Evolutionary conservation across 148 eudicot genomes (phyloP).

Genomic region (Dianthus caryophyllus): DNA sequence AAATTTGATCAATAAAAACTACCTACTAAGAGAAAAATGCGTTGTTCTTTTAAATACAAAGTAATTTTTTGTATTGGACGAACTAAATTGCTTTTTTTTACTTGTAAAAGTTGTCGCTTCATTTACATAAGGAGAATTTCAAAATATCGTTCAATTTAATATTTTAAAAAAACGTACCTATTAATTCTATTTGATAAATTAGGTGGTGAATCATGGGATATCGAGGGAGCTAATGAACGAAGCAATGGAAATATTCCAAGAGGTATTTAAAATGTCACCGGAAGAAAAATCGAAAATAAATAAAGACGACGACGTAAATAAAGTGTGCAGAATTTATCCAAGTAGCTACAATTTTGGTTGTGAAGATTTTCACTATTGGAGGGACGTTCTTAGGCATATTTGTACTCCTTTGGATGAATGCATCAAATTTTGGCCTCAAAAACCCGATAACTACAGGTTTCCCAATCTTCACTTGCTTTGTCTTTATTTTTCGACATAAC

Average conservation of each 20-base stretch:
- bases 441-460: constrained; percentile 20
- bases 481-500: not conserved
- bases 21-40: too few relatives aligned
- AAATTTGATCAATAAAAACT: too few relatives aligned
- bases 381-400: constrained; percentile 21
- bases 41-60: too few relatives aligned
- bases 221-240: not conserved
- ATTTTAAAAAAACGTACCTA: too few relatives aligned
- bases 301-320: constrained; percentile 7
- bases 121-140: too few relatives aligned
- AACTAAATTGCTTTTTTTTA: too few relatives aligned
- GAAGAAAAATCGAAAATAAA: constrained; percentile 22
- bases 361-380: constrained; percentile 24
- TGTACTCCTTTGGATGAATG: constrained; percentile 22
- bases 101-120: too few relatives aligned
- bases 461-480: not conserved
- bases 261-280: constrained; percentile 10
- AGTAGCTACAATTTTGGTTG: constrained; percentile 18
- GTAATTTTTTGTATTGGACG: too few relatives aligned
- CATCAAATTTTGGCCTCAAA: constrained; percentile 25
- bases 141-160: too few relatives aligned
- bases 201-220: constrained; percentile 22
- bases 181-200: too few relatives aligned
- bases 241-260: constrained; percentile 12
- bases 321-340: constrained; percentile 11